A percentile compares a stretch with the other conserved stretches of the same genome.
phyloP scores from a whole-genome alignment of 2,329 filamentous ascomycete genomes.

The Thelonectria olida region DNA sequence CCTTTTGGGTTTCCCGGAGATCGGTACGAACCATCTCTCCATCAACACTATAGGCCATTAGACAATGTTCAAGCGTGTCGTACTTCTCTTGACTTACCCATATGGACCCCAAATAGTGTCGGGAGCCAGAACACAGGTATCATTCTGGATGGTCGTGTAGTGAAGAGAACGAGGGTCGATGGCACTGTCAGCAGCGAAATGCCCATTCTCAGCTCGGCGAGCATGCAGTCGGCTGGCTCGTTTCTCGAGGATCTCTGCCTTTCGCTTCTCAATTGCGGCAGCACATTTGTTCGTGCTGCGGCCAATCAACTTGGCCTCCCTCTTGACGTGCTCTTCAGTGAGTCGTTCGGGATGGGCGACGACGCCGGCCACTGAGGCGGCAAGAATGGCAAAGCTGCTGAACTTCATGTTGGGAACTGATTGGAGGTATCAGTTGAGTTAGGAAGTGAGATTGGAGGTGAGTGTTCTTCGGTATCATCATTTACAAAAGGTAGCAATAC shows the following conservation, averaged over 20 bases:
- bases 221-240: constrained; percentile 13
- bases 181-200: neutral
- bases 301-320: constrained; percentile 14
- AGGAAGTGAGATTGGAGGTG: neutral
- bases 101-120: constrained; percentile 16
- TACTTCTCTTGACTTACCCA: neutral
- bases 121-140: constrained; percentile 17
- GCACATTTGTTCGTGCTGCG: constrained; percentile 22
- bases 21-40: constrained; percentile 18
- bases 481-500: neutral
- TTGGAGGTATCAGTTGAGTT: neutral
- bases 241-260: constrained; percentile 16
- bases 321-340: constrained; percentile 9
- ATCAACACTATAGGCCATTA: neutral
- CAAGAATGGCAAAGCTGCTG: constrained; percentile 1
- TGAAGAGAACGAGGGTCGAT: neutral
- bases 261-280: constrained; percentile 20
- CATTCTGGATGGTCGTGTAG: constrained; percentile 17
- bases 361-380: constrained; percentile 4
- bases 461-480: neutral
- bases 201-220: constrained; percentile 8
- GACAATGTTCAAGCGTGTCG: neutral
- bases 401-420: constrained; percentile 11
- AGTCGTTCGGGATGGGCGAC: constrained; percentile 13
- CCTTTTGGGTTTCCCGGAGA: constrained; percentile 17